Evolutionary conservation across 2,329 filamentous ascomycete genomes (phyloP).

Genomic region (Tolypocladium sp.): DNA sequence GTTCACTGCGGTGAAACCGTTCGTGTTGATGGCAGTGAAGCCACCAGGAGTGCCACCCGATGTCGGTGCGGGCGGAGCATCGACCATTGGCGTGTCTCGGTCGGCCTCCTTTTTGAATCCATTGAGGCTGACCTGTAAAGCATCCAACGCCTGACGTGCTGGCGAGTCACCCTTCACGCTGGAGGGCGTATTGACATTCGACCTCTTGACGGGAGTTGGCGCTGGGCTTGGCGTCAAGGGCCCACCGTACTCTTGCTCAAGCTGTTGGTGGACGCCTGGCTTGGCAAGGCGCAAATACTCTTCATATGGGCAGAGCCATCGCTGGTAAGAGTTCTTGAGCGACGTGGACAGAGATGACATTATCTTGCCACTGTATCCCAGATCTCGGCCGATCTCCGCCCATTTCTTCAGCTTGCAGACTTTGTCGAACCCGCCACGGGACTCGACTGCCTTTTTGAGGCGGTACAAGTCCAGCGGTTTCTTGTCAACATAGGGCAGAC

Average conservation of each 20-base stretch:
- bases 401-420: slow-evolving; percentile 98
- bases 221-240: slow-evolving; percentile 70
- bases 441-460: slow-evolving; percentile 92
- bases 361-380: slow-evolving; percentile 98
- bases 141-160: slow-evolving; percentile 45
- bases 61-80: slow-evolving; percentile 28
- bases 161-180: slow-evolving; percentile 58
- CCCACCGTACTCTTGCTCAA: slow-evolving; percentile 88
- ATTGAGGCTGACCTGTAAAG: slow-evolving; percentile 39
- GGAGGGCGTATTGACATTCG: slow-evolving; percentile 48
- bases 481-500: slow-evolving; percentile 95
- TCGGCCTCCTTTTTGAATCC: slow-evolving; percentile 35
- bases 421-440: slow-evolving; percentile 86
- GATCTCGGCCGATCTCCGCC: slow-evolving; percentile 93
- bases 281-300: slow-evolving; percentile 87
- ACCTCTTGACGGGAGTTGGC: slow-evolving; percentile 62
- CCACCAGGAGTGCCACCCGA: slow-evolving; percentile 40
- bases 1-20: slow-evolving; percentile 69
- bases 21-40: slow-evolving; percentile 51
- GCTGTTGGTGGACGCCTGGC: slow-evolving; percentile 90
- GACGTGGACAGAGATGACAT: slow-evolving; percentile 98
- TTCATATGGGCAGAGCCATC: slow-evolving; percentile 95
- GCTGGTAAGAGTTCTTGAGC: slow-evolving; percentile 94
- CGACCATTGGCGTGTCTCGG: slow-evolving; percentile 37
- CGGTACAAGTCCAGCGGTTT: slow-evolving; percentile 92